Evolutionary conservation across 306 rosid genomes (phyloP).

Genomic region (Lotus japonicus): DNA sequence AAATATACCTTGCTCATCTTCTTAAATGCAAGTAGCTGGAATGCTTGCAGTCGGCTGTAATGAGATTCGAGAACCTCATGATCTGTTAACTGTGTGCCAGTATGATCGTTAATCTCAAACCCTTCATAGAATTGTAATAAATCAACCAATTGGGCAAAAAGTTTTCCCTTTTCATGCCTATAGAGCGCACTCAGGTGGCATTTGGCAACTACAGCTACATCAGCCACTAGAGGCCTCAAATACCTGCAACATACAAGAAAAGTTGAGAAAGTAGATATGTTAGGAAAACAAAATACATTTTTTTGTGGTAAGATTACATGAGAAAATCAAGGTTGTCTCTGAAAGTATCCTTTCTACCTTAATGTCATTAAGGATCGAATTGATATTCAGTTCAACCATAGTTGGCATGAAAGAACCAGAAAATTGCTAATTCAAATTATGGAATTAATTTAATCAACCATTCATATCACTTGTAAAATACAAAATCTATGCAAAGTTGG

Average conservation of each 20-base stretch:
- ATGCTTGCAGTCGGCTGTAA: constrained; percentile 75
- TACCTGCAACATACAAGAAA: constrained; percentile 45
- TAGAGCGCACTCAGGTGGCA: constrained; percentile 95
- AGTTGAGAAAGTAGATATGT: background rate
- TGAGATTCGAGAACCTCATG: constrained; percentile 92
- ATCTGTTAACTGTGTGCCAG: constrained; percentile 82
- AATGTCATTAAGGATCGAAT: background rate
- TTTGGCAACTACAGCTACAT: constrained; percentile 94
- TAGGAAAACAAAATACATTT: background rate
- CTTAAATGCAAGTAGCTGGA: constrained; percentile 84
- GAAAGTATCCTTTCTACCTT: background rate
- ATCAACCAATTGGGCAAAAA: constrained; percentile 92
- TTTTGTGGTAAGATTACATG: background rate
- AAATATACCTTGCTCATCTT: constrained; percentile 70
- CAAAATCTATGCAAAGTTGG: background rate
- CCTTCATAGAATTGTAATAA: constrained; percentile 89
- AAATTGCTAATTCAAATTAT: background rate
- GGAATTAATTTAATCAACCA: background rate
- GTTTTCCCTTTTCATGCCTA: constrained; percentile 86
- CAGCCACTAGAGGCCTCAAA: constrained; percentile 93
- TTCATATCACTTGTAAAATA: background rate
- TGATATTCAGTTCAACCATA: constrained; percentile 2
- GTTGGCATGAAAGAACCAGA: background rate
- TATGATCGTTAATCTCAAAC: constrained; percentile 94
- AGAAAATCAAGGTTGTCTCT: background rate